Conservation (phyloP, 169 alveolate species). For the Plasmodium malariae region DNA sequence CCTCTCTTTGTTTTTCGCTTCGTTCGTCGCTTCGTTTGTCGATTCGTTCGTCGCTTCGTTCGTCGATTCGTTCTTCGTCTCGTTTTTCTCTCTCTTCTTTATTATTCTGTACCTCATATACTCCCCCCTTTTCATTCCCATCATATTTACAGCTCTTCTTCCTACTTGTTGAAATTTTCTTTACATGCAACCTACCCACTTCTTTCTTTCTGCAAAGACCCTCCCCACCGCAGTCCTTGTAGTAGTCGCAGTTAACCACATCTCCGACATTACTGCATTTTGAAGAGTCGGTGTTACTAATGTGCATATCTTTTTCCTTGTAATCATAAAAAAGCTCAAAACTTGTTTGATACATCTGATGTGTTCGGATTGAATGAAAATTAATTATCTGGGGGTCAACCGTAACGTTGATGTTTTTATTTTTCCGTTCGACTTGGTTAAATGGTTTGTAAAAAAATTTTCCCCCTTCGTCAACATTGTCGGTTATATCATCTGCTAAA, state of each 20-base stretch:
- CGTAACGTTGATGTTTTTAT: background rate
- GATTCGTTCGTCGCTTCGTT: background rate
- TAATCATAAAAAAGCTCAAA: constrained; percentile 25
- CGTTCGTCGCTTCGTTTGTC: background rate
- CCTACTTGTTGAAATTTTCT: background rate
- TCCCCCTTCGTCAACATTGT: no score
- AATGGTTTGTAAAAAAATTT: constrained; percentile 23
- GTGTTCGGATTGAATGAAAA: constrained; percentile 6
- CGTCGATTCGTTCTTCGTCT: background rate
- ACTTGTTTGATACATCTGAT: constrained; percentile 28
- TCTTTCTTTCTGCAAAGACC: no score
- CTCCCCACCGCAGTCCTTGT: no score
- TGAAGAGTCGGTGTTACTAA: no score
- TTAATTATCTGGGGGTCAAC: constrained; percentile 16
- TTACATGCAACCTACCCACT: no score
- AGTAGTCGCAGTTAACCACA: no score
- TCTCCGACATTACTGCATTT: no score
- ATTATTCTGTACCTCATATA: background rate
- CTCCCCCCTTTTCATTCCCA: background rate
- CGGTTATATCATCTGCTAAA: constrained; percentile 1
- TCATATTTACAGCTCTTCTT: background rate
- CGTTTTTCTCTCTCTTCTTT: background rate
- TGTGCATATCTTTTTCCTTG: no score
- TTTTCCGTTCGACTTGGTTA: background rate
- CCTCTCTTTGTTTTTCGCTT: background rate